Base-by-base conservation (phyloP, 2,329 filamentous ascomycete genomes). In the Pseudopithomyces chartarum region DNA sequence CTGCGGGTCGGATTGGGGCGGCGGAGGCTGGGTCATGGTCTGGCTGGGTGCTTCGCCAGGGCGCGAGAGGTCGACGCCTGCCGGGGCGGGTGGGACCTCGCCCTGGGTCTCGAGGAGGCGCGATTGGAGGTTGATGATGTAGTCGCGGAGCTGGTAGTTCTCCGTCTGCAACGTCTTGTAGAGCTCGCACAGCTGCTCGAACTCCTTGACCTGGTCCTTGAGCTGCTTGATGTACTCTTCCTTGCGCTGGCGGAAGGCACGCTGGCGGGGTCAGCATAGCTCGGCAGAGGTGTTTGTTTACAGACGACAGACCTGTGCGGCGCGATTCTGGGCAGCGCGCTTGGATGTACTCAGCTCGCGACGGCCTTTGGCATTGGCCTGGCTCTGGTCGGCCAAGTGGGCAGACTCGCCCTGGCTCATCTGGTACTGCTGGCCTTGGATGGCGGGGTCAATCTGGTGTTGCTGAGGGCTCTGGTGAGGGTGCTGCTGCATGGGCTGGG, bases 221-320 rank as follows among this genome's bases (percentile, higher is more conserved):
- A 99, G 85, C 75, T 96, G 96, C 81, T 96, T 96, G 76, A 99
- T 99, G 76, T 99, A 97, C 44, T 91, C 91, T 78, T 99, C 95
- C 75, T 99, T 99, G 61, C 95, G 90, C 79, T 98, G 93, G 40
- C 95, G 91, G 79, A 99, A 99, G 40, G 95, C 95, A 74, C 95
- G 87, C 94, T 99, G 63, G 20, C 8, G 17, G 13, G 3, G 62
- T 72, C 56, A 73, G 68, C 63, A 64, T 11, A 17, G 29, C 23
- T 34, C 43, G 20, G 36, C 17, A 3, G 2, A 15, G 3, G n/a
- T 13, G 15, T 6, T 23, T 22, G 39, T 19, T 38, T 10, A 33
- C 17, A 10, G 10, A 19, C 2, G 20, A 36, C 59, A 11, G 84
- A 97, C 95, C 87, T 99, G 95, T 52, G 95, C 95, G 67, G 94